Base-by-base conservation (phyloP, 1,139 yeast species). In the Tardiomyces depauwii region DNA sequence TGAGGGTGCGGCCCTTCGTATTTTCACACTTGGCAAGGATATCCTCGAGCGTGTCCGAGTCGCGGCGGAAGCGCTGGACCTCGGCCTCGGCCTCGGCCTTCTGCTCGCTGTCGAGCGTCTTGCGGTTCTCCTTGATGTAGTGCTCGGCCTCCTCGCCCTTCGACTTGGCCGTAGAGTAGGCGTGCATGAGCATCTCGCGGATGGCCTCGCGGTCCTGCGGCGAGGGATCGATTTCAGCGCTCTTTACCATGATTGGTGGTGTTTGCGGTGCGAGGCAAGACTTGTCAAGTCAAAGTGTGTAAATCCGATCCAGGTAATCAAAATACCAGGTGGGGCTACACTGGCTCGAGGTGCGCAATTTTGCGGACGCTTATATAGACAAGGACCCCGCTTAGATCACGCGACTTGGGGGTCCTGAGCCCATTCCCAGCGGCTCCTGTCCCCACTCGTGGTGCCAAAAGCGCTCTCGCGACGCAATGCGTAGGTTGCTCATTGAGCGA, bases 221-320 rank as follows among this genome's bases (percentile, higher is more conserved):
- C 32, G 55, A 49, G 13, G 55, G 55, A 42, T 53, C 54, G 36
- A 53, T 53, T 18, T 51, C 55, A 27, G 53, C 49, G 21, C 51
- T 49, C 11, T 30, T 30, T 30, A 30, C 36, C 36, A 30, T 30
- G 36, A 11, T 14, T 30, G 36, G 16, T 14, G 36, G n/a, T 12
- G n/a, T 30, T 30, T 5, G 16, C 11, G 36, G 36, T 12, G 16
- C 5, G 16, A 30, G 5, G 5, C 4, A 30, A 3, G 16, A 30
- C 36, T 30, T 14, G 4, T 14, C 36, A 12, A 30, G 36, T 30
- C 25, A 21, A 7, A 21, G 7, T 21, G n/a, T n/a, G n/a, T 21
- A 7, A 5, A 21, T 21, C 25, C 25, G 7, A 7, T 21, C 25
- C 25, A 21, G 25, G 25, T 21, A 21, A 21, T 21, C 7, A 5